These are phyloP conservation scores for Aspergillus olivimuriae DNA, from an alignment of 495 filamentous ascomycete genomes.

Conservation along the genomic window DNA sequence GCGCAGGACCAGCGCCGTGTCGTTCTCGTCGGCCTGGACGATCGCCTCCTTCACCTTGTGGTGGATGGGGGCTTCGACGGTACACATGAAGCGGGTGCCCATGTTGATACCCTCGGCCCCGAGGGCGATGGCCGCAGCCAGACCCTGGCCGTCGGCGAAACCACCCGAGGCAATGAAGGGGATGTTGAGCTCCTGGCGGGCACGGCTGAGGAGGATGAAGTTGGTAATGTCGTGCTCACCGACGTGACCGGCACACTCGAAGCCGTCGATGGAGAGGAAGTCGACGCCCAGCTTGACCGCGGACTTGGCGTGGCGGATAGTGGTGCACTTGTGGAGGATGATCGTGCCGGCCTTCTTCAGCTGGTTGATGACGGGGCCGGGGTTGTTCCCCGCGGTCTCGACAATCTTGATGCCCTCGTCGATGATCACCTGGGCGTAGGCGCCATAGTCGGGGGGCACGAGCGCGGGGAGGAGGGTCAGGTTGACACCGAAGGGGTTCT, in stretches of 20 bases:
- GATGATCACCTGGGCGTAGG: slow-evolving; percentile 88
- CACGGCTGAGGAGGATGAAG: slow-evolving; percentile 84
- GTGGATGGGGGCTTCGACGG: slow-evolving; percentile 87
- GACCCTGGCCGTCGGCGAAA: slow-evolving; percentile 89
- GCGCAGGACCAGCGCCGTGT: slow-evolving; percentile 82
- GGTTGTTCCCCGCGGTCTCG: slow-evolving; percentile 94
- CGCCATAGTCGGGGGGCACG: slow-evolving; percentile 82
- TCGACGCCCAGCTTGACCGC: slow-evolving; percentile 94
- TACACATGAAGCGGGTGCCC: slow-evolving; percentile 93
- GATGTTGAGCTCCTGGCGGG: slow-evolving; percentile 74
- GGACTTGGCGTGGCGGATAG: slow-evolving; percentile 85
- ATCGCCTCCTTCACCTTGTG: slow-evolving; percentile 89
- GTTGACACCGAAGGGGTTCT: slow-evolving; percentile 90
- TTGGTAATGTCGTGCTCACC: slow-evolving; percentile 97
- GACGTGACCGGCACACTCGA: slow-evolving; percentile 95
- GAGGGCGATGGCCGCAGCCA: slow-evolving; percentile 85
- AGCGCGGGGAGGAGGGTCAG: slow-evolving; percentile 89
- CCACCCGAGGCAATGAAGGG: slow-evolving; percentile 96
- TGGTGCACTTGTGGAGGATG: slow-evolving; percentile 96
- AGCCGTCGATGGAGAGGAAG: slow-evolving; percentile 93
- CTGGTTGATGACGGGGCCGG: slow-evolving; percentile 82
- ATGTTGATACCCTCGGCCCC: slow-evolving; percentile 94
- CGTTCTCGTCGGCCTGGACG: slow-evolving; percentile 79
- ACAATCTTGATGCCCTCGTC: slow-evolving; percentile 92
- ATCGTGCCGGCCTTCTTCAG: slow-evolving; percentile 73